Evolutionary conservation across 495 filamentous ascomycete genomes (phyloP), one percentile per base, ranked within the genome.

Genomic region (Letharia lupina): DNA sequence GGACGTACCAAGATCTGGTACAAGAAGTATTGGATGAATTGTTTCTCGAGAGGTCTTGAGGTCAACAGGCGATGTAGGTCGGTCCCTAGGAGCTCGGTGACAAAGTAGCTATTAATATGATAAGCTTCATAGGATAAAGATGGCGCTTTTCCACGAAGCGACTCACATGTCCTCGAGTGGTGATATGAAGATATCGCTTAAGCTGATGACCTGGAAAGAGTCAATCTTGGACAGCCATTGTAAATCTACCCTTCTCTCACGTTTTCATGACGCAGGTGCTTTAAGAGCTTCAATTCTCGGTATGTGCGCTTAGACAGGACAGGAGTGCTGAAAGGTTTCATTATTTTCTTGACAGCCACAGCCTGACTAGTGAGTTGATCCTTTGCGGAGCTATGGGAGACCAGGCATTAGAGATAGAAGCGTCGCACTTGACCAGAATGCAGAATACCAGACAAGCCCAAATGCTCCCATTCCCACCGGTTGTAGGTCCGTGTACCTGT

Each of bases 151-250:
- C 12, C 40, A 50, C 23, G 37, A 42, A 62, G 33, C 54, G n/a
- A 59, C 28, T 75, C 88, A 97, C 92, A 98, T 96, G 74, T 98
- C 94, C 79, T 98, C 94, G 58, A 98, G 86, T 20, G 94, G 94
- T 33, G 94, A 98, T 76, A 98, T 98, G 80, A 98, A 98, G 79
- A 98, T 97, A 76, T 98, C 94, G 81, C 92, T 98, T 69, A 98
- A 83, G 71, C 92, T 96, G 73, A 98, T 98, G 72, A 98, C 89
- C 93, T 97, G 71, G 58, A 64, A 66, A 67, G 52, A 18, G 66
- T 78, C 67, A 77, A 71, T 68, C 15, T 10, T 42, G 52, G 16
- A 57, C 7, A 3, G 42, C 10, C 10, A 33, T 52, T n/a, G 41
- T 48, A 18, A 18, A 65, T 63, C 35, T 60, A 58, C 45, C 67